phyloP scores from a whole-genome alignment of 2,329 filamentous ascomycete species.

The Geosmithia morbida region DNA sequence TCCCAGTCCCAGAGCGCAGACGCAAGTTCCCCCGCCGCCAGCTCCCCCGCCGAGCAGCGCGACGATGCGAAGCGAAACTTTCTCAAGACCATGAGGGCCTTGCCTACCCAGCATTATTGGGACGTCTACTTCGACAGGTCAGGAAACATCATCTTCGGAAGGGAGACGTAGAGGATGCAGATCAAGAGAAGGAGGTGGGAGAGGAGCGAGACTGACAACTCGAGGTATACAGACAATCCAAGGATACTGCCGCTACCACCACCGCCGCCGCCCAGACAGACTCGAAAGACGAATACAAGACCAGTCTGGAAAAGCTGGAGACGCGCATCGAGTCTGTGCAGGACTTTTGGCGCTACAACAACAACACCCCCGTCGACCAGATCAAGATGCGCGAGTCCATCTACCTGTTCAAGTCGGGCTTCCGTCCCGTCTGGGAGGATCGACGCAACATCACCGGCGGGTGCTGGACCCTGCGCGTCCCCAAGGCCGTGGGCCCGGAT shows the following conservation, averaged over 20 bases:
- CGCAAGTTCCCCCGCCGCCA: constrained; percentile 15
- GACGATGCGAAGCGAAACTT: constrained; percentile 77
- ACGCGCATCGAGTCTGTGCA: constrained; percentile 63
- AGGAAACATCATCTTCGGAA: constrained; percentile 5
- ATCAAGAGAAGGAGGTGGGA: too few relatives aligned
- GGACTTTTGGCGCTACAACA: constrained; percentile 74
- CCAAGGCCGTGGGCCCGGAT: constrained; percentile 56
- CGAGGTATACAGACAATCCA: constrained; percentile 20
- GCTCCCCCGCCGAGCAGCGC: constrained; percentile 43
- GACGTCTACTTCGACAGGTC: constrained; percentile 54
- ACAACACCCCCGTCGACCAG: constrained; percentile 64
- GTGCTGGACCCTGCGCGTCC: constrained; percentile 83
- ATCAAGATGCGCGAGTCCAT: constrained; percentile 66
- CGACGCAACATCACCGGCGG: constrained; percentile 74
- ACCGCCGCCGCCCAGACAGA: constrained; percentile 12
- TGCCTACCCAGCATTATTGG: constrained; percentile 72
- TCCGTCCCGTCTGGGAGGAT: constrained; percentile 72
- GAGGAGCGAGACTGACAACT: neutral
- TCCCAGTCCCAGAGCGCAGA: constrained; percentile 44
- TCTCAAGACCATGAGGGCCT: constrained; percentile 55
- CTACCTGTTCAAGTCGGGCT: constrained; percentile 67
- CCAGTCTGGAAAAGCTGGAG: constrained; percentile 46
- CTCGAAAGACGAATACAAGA: constrained; percentile 32
- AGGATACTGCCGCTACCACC: constrained; percentile 13
- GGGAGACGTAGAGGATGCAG: too few relatives aligned